Base-by-base conservation (phyloP, 768 basidiomycete species). In the Termitomyces sp. region DNA sequence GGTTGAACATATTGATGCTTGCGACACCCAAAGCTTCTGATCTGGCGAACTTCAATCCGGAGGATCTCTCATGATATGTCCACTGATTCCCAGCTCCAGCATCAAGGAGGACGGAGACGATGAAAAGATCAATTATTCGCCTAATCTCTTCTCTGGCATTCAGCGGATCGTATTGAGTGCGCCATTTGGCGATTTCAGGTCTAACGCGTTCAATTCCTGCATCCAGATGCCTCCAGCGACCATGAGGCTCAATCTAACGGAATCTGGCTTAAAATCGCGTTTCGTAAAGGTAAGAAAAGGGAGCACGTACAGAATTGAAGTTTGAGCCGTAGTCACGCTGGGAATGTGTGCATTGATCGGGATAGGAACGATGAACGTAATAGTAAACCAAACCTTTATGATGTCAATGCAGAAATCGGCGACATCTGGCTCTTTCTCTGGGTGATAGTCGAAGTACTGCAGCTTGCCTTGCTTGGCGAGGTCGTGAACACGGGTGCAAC, bases 81-180 rank as follows among this genome's bases (percentile, higher is more conserved):
- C 95, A 98, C 1, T 72, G 65, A 56, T 82, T 87, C 0, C 95
- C 96, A 0, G 95, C 96, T 1, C 95, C 95, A 0, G 95, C 96
- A 64, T 98, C 96, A 36, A 99, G 84, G 14, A 98, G 79, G 8
- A 98, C 96, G 12, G 93, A 94, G 31, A 92, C 89, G 24, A 88
- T 74, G 74, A 94, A 95, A 41, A 97, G 82, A 72, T 98, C 96
- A 68, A 98, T 78, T 34, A 93, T 77, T 1, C 93, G 81, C 57
- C 85, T 83, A 52, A 85, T 80, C 43, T 81, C 79, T 65, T 94
- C 87, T 53, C 76, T 81, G 2, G 66, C 58, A 63, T 82, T 78
- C 5, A 81, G 74, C 3, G 77, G 69, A 51, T 71, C 67, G 1
- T 74, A 56, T 0, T 72, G 67, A 0, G 73, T 60, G 0, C 74